Base-by-base conservation (phyloP, 1,284 basidiomycete genomes). In the Sphaerobolus stellatus region DNA sequence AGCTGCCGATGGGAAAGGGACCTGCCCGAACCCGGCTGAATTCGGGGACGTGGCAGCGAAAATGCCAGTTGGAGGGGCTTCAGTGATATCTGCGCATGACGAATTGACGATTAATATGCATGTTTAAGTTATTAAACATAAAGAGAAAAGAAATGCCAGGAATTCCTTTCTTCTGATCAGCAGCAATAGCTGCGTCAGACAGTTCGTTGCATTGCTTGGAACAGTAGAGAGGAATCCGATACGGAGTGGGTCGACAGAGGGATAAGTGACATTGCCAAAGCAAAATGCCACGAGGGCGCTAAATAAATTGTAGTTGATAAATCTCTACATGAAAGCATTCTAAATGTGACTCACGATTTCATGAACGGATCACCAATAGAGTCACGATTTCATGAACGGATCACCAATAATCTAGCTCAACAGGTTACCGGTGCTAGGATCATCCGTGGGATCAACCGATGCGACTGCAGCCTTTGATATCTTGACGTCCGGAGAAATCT, bases 151-250 rank as follows among this genome's bases (percentile, higher is more conserved):
- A n/a, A n/a, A n/a, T n/a, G n/a, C n/a, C n/a, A n/a, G n/a, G n/a
- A n/a, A n/a, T n/a, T n/a, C 69, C 71, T 30, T 25, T n/a, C 9
- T n/a, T 25, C 11, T 13, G n/a, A 5, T 13, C 24, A 9, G 20
- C 20, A 27, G 45, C 22, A 24, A n/a, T 7, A 7, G 18, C 52
- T 1, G 80, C 71, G 0, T 76, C 79, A 5, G 66, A 63, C 53
- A 65, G 3, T 69, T 66, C 27, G 58, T 64, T 4, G 82, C 82
- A 60, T 85, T 74, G 16, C 59, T 29, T 1, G 84, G 82, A 2
- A 88, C 83, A 1, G 82, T 85, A 11, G 85, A 88, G 33, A 84
- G 63, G 54, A 89, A 77, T 11, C 86, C 86, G 52, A 89, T 79
- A 18, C 80, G 78, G 0, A 86, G 83, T 1, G 80, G 79, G 64